Base-by-base conservation (phyloP, 345 rosid species). In the Geranium brycei region DNA sequence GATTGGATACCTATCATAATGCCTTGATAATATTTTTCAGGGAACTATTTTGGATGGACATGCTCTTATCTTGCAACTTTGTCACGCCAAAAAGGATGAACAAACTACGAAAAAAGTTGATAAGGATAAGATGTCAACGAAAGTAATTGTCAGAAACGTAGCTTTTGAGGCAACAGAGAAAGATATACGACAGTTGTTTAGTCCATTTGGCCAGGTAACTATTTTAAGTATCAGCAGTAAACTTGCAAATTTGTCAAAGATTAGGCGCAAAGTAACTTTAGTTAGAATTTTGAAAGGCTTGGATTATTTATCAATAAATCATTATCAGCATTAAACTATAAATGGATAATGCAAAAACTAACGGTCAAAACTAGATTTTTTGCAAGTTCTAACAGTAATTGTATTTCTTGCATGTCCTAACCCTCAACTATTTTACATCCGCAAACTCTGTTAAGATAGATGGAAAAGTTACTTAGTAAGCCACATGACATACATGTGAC, bases 151-250 rank as follows among this genome's bases (percentile, higher is more conserved):
- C 63, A 87, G 75, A 76, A 90, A 93, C 73, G 92, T 93, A 63
- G 95, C 99, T 68, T 93, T 93, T 62, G 96, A 93, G 75, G 97
- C 99, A 63, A 93, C 97, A 5, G 77, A 83, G 76, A 90, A 88
- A 68, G 99, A 93, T 74, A 78, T 93, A 58, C 82, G 83, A 76
- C 95, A 86, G 78, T 81, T 93, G 19, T 90, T 90, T 76, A 82
- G 92, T 75, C 91, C 99, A 60, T 90, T 90, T 65, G 99, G 97
- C 72, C 95, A 90, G 99, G 99, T 87, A 69, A 59, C 13, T 59
- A 59, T 47, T 38, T 68, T 60, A 28, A 66, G 23, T 17, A 13
- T 66, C 17, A 64, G 28, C 35, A 4, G n/a, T 19, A 31, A 41
- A 17, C 53, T 3, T 47, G 53, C 53, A 47, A 8, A 13, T 47